Conservation (phyloP, 129 eudicot species). For the Lactuca saligna region DNA sequence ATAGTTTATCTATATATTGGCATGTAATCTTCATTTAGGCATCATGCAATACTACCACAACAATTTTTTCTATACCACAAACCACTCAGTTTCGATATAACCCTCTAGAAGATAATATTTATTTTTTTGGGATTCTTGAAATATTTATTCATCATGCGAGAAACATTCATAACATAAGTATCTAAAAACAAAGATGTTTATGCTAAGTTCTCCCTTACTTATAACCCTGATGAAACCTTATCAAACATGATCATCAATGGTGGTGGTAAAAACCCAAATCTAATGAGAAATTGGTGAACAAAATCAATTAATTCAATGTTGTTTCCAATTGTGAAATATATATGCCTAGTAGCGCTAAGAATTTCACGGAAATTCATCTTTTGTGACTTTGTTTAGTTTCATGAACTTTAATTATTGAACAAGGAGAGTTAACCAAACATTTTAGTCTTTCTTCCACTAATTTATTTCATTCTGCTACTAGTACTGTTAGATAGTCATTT, state of each 20-base stretch:
- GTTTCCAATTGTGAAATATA: slow-evolving; percentile 85
- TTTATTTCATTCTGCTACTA: slow-evolving; percentile 87
- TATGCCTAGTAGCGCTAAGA: slow-evolving; percentile 80
- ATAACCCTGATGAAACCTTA: slow-evolving; percentile 66
- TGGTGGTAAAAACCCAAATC: slow-evolving; percentile 84
- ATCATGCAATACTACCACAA: no score
- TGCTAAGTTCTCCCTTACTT: slow-evolving; percentile 82
- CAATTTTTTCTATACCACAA: neutral
- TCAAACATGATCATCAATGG: slow-evolving; percentile 60
- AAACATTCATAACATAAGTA: slow-evolving; percentile 87
- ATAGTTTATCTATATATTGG: no score
- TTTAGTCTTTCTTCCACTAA: slow-evolving; percentile 81
- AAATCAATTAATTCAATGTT: slow-evolving; percentile 54
- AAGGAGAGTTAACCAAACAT: slow-evolving; percentile 57
- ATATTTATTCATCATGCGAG: slow-evolving; percentile 81
- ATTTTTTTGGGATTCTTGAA: slow-evolving; percentile 68
- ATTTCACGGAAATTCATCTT: slow-evolving; percentile 74
- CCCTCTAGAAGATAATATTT: slow-evolving; percentile 30
- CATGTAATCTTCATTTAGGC: no score
- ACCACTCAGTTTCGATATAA: slow-evolving; percentile 42
- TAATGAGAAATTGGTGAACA: slow-evolving; percentile 53
- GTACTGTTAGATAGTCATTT: slow-evolving; percentile 56
- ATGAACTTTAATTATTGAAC: slow-evolving; percentile 40
- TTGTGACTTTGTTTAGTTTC: slow-evolving; percentile 80
- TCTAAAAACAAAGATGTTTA: slow-evolving; percentile 87